phyloP scores from a whole-genome alignment of 495 filamentous ascomycete species.

The Aspergillus ostianus region DNA sequence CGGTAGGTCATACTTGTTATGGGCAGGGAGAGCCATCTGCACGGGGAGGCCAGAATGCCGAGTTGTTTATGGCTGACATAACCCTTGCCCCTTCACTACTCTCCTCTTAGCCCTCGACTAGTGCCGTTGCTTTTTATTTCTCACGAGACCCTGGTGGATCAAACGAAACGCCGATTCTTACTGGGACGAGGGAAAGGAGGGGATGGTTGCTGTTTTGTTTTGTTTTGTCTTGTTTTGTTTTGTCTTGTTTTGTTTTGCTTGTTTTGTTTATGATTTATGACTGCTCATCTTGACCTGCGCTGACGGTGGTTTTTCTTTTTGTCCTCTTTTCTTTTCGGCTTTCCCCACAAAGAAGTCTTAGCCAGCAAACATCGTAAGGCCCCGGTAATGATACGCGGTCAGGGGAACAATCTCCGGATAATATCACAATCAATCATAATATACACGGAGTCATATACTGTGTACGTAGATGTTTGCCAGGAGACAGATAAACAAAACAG shows the following conservation, averaged over 20 bases:
- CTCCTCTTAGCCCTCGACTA: too few species aligned
- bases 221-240: too few species aligned
- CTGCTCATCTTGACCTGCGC: conserved; percentile 15
- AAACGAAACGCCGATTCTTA: conserved; percentile 14
- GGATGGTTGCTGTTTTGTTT: background rate
- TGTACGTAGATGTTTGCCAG: too few species aligned
- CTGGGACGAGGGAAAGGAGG: conserved; percentile 3
- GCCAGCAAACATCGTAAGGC: background rate
- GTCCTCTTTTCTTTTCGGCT: too few species aligned
- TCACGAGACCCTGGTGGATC: conserved; percentile 21
- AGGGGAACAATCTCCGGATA: too few species aligned
- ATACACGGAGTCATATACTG: too few species aligned
- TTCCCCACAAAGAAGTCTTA: conserved; percentile 15
- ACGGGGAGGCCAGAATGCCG: background rate
- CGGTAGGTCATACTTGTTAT: background rate
- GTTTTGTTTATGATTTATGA: conserved; percentile 22
- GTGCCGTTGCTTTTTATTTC: background rate
- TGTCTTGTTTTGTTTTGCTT: too few species aligned
- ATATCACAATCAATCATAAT: too few species aligned
- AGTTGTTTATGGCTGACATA: conserved; percentile 7
- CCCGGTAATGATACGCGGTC: conserved; percentile 1
- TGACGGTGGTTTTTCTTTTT: conserved; percentile 7
- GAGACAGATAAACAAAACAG: background rate
- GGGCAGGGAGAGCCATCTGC: background rate
- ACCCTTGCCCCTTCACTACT: background rate